Base-by-base conservation (phyloP, 306 rosid species). In the Fragaria ananassa region DNA sequence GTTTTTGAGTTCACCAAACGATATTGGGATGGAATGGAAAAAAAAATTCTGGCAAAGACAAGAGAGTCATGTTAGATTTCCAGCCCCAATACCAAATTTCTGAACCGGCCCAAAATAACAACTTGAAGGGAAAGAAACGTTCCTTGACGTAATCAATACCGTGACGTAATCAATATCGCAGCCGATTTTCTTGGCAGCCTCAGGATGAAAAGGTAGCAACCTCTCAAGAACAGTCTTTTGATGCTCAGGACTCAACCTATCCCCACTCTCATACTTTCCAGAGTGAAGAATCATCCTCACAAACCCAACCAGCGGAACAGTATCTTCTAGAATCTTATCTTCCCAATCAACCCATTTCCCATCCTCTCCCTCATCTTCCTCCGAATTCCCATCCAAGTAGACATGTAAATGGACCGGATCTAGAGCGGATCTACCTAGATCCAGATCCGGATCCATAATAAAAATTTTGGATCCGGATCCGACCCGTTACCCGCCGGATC, bases 281-380 rank as follows among this genome's bases (percentile, higher is more conserved):
- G 99, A 89, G 75, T 92, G 99, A 81, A 96, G 96, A 85, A 96
- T 79, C 89, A 83, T 92, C 75, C 98, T 81, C 23, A 91, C 98
- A 79, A 91, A 91, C 51, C 89, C 88, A 80, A 96, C 98, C 50
- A 96, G 81, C 79, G 99, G 99, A 79, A 96, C 96, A 4, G 99
- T 96, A 51, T 92, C 98, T 71, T 92, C 93, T 78, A 96, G 79
- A 92, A 96, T 96, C 94, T 84, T 90, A 80, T 96, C 98, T 78
- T 96, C 99, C 99, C 99, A 96, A 64, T 95, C 97, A 80, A 90
- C 81, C 91, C 90, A 88, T 49, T 76, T 82, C 57, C 85, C 96
- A 0, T 80, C 86, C 39, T 81, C 88, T 0, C 77, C 76, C 1
- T 35, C 80, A 1, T 75, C 78, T 75, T 85, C 90, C 37, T 82